Base-by-base conservation (phyloP, 2,329 filamentous ascomycete species). In the Colletotrichum gloeosporioides region DNA sequence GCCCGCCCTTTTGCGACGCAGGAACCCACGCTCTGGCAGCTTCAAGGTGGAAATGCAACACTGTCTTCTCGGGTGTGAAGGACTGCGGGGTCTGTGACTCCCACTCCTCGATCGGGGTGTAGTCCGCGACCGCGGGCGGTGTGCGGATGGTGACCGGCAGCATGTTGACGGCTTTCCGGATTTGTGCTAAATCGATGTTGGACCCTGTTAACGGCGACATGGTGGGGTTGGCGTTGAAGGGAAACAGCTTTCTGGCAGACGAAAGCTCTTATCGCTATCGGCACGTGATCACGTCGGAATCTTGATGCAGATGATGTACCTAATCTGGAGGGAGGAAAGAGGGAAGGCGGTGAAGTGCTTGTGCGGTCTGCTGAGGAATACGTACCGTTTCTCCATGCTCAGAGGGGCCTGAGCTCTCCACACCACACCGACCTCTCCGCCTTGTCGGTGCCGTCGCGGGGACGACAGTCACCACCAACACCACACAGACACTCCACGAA, bases 11-110 rank as follows among this genome's bases (percentile, higher is more conserved):
- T 79, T 94, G 90, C 55, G 88, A 87, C 44, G 85, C 87, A 31
- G 90, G 87, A 25, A 93, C 86, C 80, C 90, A 90, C 4, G 93
- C 90, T 53, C 90, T 92, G 71, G 92, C 88, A 74, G 87, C 86
- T 15, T 87, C 79, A 53, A 90, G 88, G 80, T 93, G 91, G 79
- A 90, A 91, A 84, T 96, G 91, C 5, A 96, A 89, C 59, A 96
- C 89, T 2, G 94, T 92, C 81, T 94, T 95, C 32, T 91, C 91
- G 79, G 89, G 91, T 80, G 93, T 93, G 85, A 96, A 96, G 57
- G 91, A 93, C 74, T 89, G 88, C 1, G 95, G 95, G 2, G 95
- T 96, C 81, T 93, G 92, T 69, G 92, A 88, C 83, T 95, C 91
- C 82, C 95, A 94, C 77, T 95, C 92, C 74, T 89, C 87, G 62